Evolutionary conservation across 2,329 filamentous ascomycete species (phyloP).

Genomic region (Fusarium scirpi): DNA sequence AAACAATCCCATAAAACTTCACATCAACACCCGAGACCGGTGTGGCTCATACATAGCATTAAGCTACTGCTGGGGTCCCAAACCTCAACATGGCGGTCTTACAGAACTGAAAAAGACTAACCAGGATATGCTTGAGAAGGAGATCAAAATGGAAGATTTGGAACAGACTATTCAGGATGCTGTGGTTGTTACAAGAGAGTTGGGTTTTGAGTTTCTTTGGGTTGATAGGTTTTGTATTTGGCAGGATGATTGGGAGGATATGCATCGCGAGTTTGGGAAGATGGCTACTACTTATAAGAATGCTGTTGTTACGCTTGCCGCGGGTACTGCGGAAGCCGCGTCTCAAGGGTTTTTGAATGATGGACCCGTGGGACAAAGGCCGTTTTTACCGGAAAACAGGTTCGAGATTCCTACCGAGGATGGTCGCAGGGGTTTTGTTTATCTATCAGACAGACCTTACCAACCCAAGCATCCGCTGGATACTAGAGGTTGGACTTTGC

Average conservation of each 20-base stretch:
- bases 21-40: not conserved
- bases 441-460: fast-evolving
- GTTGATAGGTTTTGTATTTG: constrained; percentile 5
- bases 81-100: fast-evolving
- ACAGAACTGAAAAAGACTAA: fast-evolving
- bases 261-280: not conserved
- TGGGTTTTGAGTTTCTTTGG: not conserved
- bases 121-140: fast-evolving
- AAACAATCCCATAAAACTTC: fast-evolving
- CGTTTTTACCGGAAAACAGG: fast-evolving
- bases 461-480: not conserved
- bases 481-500: not conserved
- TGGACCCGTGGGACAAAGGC: fast-evolving
- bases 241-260: not conserved
- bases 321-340: not conserved
- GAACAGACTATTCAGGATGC: constrained; percentile 9
- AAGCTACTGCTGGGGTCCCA: constrained; percentile 11
- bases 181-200: fast-evolving
- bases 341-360: not conserved
- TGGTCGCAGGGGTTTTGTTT: fast-evolving
- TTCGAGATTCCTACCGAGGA: not conserved
- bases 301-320: fast-evolving
- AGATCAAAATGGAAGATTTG: not conserved
- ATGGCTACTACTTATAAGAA: constrained; percentile 5
- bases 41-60: not conserved